Evolutionary conservation across 2,329 filamentous ascomycete genomes (phyloP), one percentile per base, ranked within the genome.

Genomic region (Plectosphaerella cucumerina): DNA sequence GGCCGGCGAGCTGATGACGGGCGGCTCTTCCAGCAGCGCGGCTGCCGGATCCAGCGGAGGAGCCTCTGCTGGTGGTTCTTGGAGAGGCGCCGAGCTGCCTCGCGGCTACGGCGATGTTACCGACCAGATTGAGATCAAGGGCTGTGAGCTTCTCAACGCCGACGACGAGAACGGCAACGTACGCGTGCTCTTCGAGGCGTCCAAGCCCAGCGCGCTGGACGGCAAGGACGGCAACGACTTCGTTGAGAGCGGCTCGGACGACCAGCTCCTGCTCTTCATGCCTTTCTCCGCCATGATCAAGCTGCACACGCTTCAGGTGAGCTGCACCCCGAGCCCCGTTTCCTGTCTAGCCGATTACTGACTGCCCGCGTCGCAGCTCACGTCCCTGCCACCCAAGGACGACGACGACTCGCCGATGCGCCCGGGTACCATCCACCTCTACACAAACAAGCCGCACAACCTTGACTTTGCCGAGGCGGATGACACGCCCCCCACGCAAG

Each of bases 391-490:
- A 5, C 81, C 77, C 5, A 66, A 70, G 17, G 74, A 75, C 37
- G 85, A 89, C 48, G 86, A 91, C 39, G 89, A 94, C 53, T 75
- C 79, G 5, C 87, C 89, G 1, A 87, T 91, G 76, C 82, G 93
- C 58, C 94, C 94, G 9, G 87, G 83, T 66, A 89, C 85, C 3
- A 77, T 99, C 62, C 87, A 90, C 64, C 75, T 99, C 49, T 99
- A 91, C 72, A 87, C 84, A 58, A 99, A 99, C 74, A 84, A 85
- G 52, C 80, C 91, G 48, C 90, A 95, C 65, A 94, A 95, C 62
- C 82, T 99, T 53, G 91, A 93, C 6, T 99, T 99, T 63, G 89
- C 94, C 61, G 94, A 99, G 68, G 93, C 93, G 35, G 93, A 97
- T 53, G 90, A 93, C 62, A 86, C 89, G 49, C 79, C 86, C 46